These are phyloP conservation scores for Yamadazyma buinensis DNA, from an alignment of 1,139 yeast species.

Conservation along the genomic window DNA sequence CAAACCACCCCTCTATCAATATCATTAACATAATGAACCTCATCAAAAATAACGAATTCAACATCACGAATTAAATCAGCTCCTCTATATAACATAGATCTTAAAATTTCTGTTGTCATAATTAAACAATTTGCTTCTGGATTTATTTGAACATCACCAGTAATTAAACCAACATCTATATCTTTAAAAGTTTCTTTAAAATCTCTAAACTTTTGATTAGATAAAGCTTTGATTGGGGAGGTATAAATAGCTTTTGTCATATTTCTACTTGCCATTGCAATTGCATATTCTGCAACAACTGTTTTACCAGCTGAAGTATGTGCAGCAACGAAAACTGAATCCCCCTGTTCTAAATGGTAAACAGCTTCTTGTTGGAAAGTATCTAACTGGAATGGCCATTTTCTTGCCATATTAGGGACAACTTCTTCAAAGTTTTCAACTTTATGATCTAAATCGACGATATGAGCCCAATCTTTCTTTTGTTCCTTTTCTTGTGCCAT, in stretches of 20 bases:
- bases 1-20: conserved; percentile 98
- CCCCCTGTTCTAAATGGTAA: conserved; percentile 93
- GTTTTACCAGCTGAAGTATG: conserved; percentile 95
- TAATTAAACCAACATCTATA: conserved; percentile 87
- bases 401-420: conserved; percentile 90
- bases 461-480: conserved; percentile 87
- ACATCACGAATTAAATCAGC: conserved; percentile 96
- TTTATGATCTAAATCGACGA: conserved; percentile 80
- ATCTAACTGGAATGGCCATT: conserved; percentile 91
- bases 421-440: conserved; percentile 81
- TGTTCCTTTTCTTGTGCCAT: conserved; percentile 27
- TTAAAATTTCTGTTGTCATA: conserved; percentile 95
- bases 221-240: conserved; percentile 88
- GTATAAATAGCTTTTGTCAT: conserved; percentile 92
- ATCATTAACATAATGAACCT: conserved; percentile 96
- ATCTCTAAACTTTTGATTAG: conserved; percentile 93
- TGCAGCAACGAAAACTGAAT: conserved; percentile 97
- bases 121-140: conserved; percentile 96
- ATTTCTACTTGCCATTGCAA: conserved; percentile 85
- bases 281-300: conserved; percentile 91
- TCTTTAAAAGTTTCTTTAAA: conserved; percentile 76
- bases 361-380: conserved; percentile 97
- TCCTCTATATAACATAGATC: conserved; percentile 95
- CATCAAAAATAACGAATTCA: conserved; percentile 95
- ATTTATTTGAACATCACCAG: conserved; percentile 97